These are phyloP conservation scores for Rhizophora apiculata DNA, from an alignment of 345 rosid genomes.

Conservation along the genomic window DNA sequence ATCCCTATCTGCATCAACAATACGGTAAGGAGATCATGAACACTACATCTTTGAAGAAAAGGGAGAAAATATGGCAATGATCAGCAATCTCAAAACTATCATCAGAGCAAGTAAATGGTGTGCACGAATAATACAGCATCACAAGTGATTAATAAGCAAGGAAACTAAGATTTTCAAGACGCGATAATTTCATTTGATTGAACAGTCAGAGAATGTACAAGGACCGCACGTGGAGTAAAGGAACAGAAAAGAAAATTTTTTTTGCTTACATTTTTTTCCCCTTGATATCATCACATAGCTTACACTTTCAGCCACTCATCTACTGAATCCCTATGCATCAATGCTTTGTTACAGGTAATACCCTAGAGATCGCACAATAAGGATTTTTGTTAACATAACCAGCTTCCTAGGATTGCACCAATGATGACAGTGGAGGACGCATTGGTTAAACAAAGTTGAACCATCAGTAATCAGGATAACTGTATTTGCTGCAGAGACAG, in stretches of 20 bases:
- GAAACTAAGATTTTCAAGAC: not conserved
- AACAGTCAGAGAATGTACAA: not conserved
- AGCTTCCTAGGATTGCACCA: conserved; percentile 8
- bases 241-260: not conserved
- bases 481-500: not conserved
- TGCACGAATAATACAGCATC: not conserved
- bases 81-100: not conserved
- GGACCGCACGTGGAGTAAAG: not conserved
- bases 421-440: conserved; percentile 4
- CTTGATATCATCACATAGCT: too few relatives aligned
- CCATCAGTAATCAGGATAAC: conserved; percentile 8
- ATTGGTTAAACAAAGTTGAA: not conserved
- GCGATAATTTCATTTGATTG: not conserved
- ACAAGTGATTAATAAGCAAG: not conserved
- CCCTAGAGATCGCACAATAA: not conserved
- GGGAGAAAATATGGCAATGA: not conserved
- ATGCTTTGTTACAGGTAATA: not conserved
- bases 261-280: too few relatives aligned
- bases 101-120: not conserved
- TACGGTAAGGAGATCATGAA: too few relatives aligned
- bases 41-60: too few relatives aligned
- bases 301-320: too few relatives aligned
- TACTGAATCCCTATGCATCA: not conserved
- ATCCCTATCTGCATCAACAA: too few relatives aligned
- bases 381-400: conserved; percentile 1